Evolutionary conservation across 1,139 yeast genomes (phyloP).

Genomic region (Candida albicans): DNA sequence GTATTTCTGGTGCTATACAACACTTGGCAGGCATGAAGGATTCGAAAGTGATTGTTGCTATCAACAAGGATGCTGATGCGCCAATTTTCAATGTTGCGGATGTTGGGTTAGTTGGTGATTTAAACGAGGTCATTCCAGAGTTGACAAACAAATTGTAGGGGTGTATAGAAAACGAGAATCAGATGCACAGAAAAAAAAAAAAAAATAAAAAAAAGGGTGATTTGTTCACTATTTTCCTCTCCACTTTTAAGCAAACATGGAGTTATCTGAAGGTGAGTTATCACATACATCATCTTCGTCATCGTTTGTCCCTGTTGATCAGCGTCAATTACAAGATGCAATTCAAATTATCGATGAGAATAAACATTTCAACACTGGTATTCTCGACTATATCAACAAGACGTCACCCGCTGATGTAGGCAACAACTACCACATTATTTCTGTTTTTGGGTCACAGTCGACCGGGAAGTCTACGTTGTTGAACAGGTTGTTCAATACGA

Average conservation of each 20-base stretch:
- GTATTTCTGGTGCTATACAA: slow-evolving; percentile 96
- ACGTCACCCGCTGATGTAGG: slow-evolving; percentile 47
- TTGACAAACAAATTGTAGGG: slow-evolving; percentile 65
- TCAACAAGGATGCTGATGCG: slow-evolving; percentile 91
- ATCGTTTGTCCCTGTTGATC: slow-evolving; percentile 45
- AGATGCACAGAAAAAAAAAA: neutral
- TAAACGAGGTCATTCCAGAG: slow-evolving; percentile 84
- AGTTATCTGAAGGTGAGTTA: slow-evolving; percentile 3
- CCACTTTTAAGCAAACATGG: slow-evolving; percentile 2
- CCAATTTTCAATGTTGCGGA: slow-evolving; percentile 93
- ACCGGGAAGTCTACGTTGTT: slow-evolving; percentile 94
- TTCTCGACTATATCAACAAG: slow-evolving; percentile 41
- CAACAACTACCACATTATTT: slow-evolving; percentile 79
- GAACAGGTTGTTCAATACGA: slow-evolving; percentile 80
- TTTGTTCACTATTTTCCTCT: neutral
- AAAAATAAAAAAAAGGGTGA: neutral
- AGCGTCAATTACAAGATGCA: slow-evolving; percentile 32
- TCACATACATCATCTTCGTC: slow-evolving; percentile 27
- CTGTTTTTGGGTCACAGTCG: slow-evolving; percentile 96
- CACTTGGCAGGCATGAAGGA: slow-evolving; percentile 99
- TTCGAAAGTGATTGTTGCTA: slow-evolving; percentile 88
- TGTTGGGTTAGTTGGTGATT: slow-evolving; percentile 84
- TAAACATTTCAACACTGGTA: slow-evolving; percentile 55
- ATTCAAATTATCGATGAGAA: slow-evolving; percentile 80
- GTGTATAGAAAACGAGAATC: neutral